A percentile compares a stretch with the other conserved stretches of the same genome.
phyloP scores from a whole-genome alignment of 257 asterid species.

The Jaltomata sinuosa region DNA sequence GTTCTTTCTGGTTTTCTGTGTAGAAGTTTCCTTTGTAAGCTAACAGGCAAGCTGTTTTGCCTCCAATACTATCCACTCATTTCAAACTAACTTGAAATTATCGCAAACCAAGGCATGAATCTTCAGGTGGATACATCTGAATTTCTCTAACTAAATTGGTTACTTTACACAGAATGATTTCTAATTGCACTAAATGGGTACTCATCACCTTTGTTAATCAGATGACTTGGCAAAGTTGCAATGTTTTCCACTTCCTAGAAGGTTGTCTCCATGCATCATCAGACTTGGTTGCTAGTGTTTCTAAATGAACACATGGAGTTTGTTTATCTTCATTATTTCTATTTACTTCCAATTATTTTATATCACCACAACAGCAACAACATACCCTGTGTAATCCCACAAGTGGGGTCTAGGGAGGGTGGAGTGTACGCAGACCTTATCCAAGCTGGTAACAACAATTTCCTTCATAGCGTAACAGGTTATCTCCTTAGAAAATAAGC shows the following conservation, averaged over 20 bases:
- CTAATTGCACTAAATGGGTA: neutral
- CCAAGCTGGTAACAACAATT: no score
- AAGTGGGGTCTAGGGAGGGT: no score
- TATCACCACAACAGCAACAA: no score
- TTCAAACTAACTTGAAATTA: neutral
- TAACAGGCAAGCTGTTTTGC: neutral
- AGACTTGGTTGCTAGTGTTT: no score
- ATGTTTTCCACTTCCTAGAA: neutral
- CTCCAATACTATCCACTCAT: neutral
- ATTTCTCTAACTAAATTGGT: neutral
- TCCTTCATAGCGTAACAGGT: no score
- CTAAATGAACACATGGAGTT: neutral
- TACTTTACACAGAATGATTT: neutral
- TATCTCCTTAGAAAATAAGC: no score
- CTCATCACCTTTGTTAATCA: neutral
- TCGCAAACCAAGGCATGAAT: neutral
- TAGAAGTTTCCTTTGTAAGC: neutral
- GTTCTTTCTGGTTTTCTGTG: neutral
- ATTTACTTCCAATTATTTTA: neutral
- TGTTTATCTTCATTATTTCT: neutral
- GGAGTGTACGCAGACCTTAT: no score
- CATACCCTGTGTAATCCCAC: no score
- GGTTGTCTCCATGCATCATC: neutral
- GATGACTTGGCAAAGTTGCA: neutral
- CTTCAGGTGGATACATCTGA: neutral